These are phyloP conservation scores for Dryas alaskensis DNA, from an alignment of 306 rosid species.

Conservation along the genomic window DNA sequence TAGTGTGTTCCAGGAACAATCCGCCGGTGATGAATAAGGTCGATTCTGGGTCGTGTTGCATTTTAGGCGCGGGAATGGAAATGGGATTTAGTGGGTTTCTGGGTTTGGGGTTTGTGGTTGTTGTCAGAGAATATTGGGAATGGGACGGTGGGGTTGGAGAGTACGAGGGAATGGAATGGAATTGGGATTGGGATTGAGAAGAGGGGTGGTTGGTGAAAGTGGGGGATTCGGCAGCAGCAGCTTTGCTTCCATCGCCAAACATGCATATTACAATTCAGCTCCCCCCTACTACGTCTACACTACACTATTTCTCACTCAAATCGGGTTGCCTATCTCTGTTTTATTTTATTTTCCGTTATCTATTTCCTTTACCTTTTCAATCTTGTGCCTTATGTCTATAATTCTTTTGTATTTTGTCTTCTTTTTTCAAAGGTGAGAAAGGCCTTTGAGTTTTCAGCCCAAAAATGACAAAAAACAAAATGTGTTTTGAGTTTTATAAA, in stretches of 20 bases:
- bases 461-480: no score
- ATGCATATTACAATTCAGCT: conserved; percentile 9
- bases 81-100: conserved; percentile 4
- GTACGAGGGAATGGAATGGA: not conserved
- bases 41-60: conserved; percentile 33
- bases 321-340: not conserved
- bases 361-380: no score
- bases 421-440: no score
- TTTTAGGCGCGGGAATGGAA: conserved; percentile 25
- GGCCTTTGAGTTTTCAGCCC: no score
- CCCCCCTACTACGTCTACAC: not conserved
- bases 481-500: no score
- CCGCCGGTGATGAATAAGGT: conserved; percentile 45
- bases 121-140: not conserved
- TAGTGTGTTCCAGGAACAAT: conserved; percentile 62
- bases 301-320: not conserved
- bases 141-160: conserved; percentile 15
- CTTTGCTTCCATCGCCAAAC: conserved; percentile 37
- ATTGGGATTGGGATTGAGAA: conserved; percentile 11
- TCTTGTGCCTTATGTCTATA: no score
- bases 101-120: conserved; percentile 4
- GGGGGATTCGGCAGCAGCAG: conserved; percentile 27
- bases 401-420: no score
- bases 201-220: conserved; percentile 6
- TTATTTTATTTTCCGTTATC: no score